A percentile compares a stretch with the other conserved stretches of the same genome.
phyloP scores from a whole-genome alignment of 2,329 filamentous ascomycete species.

The Exophiala oligosperma region DNA sequence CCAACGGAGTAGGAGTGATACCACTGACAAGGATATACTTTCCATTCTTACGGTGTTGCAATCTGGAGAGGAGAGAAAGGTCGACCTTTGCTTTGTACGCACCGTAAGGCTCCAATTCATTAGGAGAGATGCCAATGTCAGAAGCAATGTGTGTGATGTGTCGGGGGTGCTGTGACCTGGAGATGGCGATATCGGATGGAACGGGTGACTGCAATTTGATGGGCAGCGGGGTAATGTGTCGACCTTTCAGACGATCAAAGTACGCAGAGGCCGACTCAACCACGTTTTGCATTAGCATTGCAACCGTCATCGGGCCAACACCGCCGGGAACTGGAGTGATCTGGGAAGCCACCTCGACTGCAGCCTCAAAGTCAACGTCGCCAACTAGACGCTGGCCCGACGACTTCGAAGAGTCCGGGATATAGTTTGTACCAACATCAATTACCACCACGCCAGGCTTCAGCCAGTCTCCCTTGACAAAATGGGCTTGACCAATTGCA shows the following conservation, averaged over 20 bases:
- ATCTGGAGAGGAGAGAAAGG: constrained; percentile 74
- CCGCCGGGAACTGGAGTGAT: constrained; percentile 97
- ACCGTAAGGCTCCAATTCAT: constrained; percentile 92
- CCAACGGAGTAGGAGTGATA: constrained; percentile 93
- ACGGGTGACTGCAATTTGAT: constrained; percentile 77
- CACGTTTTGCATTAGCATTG: constrained; percentile 96
- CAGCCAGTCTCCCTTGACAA: constrained; percentile 93
- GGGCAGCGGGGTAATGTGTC: constrained; percentile 78
- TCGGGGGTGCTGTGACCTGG: constrained; percentile 87
- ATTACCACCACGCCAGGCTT: constrained; percentile 95
- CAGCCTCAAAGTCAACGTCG: constrained; percentile 89
- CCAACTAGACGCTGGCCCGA: constrained; percentile 89
- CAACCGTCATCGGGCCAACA: constrained; percentile 98
- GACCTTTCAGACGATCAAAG: constrained; percentile 78
- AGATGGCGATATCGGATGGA: constrained; percentile 94
- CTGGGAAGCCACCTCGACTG: constrained; percentile 79
- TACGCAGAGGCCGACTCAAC: constrained; percentile 80
- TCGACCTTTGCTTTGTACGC: constrained; percentile 96
- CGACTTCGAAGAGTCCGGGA: constrained; percentile 85
- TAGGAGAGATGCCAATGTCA: constrained; percentile 82
- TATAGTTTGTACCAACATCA: constrained; percentile 96
- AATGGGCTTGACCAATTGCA: constrained; percentile 82
- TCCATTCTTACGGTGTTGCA: constrained; percentile 84
- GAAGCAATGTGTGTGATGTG: constrained; percentile 79
- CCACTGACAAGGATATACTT: constrained; percentile 91